phyloP scores from a whole-genome alignment of 495 filamentous ascomycete genomes.

The Podospora tetraspora region DNA sequence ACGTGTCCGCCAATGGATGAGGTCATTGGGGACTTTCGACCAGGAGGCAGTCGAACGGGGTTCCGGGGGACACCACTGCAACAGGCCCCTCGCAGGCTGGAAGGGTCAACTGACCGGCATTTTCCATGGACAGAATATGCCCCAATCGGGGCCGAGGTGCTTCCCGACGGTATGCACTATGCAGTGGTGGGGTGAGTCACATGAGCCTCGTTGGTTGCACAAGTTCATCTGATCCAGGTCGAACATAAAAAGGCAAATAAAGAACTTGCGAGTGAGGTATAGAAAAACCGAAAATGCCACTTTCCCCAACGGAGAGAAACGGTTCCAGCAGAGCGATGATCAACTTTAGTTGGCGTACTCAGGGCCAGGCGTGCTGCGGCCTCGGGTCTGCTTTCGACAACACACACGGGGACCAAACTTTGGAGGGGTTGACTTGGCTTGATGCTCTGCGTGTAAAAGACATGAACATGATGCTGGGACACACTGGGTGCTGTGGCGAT shows the following conservation, averaged over 20 bases:
- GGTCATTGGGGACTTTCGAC: conserved; percentile 3
- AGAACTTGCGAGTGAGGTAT: not conserved
- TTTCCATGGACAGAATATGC: not conserved
- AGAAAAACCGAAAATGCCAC: not conserved
- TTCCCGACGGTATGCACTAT: not conserved
- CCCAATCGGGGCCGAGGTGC: not conserved
- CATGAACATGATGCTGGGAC: not conserved
- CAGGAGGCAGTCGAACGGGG: not conserved
- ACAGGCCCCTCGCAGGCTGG: not conserved
- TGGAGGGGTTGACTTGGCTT: not conserved
- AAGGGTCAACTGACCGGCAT: not conserved
- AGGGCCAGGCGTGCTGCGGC: no score
- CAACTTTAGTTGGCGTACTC: no score
- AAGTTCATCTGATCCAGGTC: not conserved
- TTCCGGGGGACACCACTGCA: not conserved
- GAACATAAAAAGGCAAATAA: not conserved
- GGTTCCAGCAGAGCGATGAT: no score
- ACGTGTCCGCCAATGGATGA: conserved; percentile 10
- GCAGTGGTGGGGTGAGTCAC: not conserved
- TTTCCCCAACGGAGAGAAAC: no score
- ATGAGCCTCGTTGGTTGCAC: not conserved
- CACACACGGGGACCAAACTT: not conserved
- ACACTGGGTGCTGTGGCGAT: not conserved
- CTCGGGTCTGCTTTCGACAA: no score
- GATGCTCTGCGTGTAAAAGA: not conserved